Conservation (phyloP, 345 rosid species). For the Aethionema arabicum region DNA sequence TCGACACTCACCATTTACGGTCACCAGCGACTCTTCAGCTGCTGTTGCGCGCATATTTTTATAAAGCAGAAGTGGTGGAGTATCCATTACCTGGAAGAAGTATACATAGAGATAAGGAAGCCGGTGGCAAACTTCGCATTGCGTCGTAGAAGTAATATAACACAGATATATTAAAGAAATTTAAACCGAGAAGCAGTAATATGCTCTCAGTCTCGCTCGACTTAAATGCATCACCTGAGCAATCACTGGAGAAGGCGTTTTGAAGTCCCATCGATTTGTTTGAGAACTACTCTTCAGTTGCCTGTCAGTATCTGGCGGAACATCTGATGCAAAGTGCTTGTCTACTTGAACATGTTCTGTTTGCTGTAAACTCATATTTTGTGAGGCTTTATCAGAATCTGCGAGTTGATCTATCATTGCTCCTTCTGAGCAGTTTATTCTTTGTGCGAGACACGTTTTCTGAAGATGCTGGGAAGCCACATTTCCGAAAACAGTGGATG, state of each 20-base stretch:
- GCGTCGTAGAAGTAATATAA: conserved; percentile 1
- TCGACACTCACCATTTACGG: conserved; percentile 58
- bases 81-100: conserved; percentile 61
- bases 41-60: conserved; percentile 44
- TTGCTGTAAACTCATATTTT: conserved; percentile 51
- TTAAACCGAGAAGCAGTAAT: conserved; percentile 21
- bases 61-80: conserved; percentile 64
- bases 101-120: conserved; percentile 24
- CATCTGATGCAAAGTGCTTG: conserved; percentile 45
- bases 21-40: conserved; percentile 52
- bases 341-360: conserved; percentile 48
- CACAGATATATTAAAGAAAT: background rate
- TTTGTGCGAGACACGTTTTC: conserved; percentile 44
- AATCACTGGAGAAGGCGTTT: conserved; percentile 78
- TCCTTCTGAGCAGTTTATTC: conserved; percentile 36
- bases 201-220: conserved; percentile 18
- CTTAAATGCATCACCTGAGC: conserved; percentile 50
- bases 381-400: conserved; percentile 42
- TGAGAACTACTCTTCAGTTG: conserved; percentile 51
- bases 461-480: conserved; percentile 62
- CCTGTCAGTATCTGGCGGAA: conserved; percentile 44
- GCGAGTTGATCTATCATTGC: conserved; percentile 40
- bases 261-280: conserved; percentile 53
- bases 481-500: conserved; percentile 62
- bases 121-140: conserved; percentile 5